Conservation (phyloP, 352 stramenopile species). For the Phytophthora litchii region DNA sequence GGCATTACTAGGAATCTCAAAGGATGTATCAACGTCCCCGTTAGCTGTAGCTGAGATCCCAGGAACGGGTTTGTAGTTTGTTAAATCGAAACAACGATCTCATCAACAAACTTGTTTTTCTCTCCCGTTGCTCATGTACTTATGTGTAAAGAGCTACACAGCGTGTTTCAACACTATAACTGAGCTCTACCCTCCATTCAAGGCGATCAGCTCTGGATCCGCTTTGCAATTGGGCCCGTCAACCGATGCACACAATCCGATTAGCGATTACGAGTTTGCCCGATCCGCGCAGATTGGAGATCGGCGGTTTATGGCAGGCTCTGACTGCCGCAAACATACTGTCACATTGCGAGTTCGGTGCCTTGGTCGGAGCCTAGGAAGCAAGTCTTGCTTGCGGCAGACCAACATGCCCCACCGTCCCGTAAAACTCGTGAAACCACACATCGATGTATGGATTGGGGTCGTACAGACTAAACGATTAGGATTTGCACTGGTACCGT, state of each 20-base stretch:
- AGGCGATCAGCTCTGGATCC: background rate
- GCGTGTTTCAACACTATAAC: too few species aligned
- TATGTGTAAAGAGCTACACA: too few species aligned
- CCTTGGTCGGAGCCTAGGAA: background rate
- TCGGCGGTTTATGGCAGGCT: conserved; percentile 18
- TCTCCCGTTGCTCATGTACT: background rate
- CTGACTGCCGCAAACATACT: conserved; percentile 13
- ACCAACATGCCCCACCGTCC: background rate
- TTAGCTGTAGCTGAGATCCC: conserved; percentile 12
- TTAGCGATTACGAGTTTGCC: conserved; percentile 13
- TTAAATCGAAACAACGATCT: background rate
- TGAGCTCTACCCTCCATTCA: background rate
- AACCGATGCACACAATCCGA: conserved; percentile 5
- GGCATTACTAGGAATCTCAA: too few species aligned
- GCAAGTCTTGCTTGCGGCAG: background rate
- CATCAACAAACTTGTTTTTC: conserved; percentile 3
- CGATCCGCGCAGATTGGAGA: conserved; percentile 6
- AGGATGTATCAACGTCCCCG: conserved; percentile 1
- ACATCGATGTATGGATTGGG: conserved; percentile 3
- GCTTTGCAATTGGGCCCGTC: conserved; percentile 3
- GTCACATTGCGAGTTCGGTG: background rate
- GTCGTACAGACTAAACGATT: conserved; percentile 1
- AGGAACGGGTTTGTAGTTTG: background rate
- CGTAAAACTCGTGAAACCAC: conserved; percentile 3
- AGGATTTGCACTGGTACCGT: conserved; percentile 6